These are phyloP conservation scores for Mrakia frigida DNA, from an alignment of 768 basidiomycete species.

Conservation along the genomic window DNA sequence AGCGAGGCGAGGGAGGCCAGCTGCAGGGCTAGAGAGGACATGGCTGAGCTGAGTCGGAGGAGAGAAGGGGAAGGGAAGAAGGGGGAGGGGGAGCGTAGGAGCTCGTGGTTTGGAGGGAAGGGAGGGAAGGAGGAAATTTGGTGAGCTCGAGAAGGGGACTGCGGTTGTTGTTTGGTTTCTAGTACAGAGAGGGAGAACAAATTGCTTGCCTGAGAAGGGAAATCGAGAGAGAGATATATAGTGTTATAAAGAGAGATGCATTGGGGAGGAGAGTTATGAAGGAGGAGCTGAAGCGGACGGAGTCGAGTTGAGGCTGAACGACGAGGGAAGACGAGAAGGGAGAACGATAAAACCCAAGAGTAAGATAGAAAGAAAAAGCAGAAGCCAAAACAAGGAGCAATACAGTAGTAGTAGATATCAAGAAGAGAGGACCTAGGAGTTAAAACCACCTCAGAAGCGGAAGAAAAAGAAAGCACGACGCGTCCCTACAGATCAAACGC, in stretches of 20 bases:
- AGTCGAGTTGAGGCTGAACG: too few relatives aligned
- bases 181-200: neutral
- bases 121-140: neutral
- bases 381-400: neutral
- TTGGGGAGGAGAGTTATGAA: too few relatives aligned
- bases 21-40: constrained; percentile 72
- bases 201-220: too few relatives aligned
- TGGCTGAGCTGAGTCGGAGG: too few relatives aligned
- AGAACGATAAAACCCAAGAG: neutral
- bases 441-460: neutral
- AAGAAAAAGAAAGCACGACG: neutral
- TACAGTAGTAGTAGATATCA: neutral
- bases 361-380: neutral
- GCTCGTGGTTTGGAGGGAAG: neutral
- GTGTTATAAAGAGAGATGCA: too few relatives aligned
- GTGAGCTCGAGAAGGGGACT: neutral
- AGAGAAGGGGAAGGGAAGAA: neutral
- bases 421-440: neutral
- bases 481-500: neutral
- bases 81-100: neutral
- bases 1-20: constrained; percentile 72
- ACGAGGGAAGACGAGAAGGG: neutral
- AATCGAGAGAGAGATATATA: too few relatives aligned
- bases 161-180: neutral
- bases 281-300: too few relatives aligned